Evolutionary conservation across 2,329 filamentous ascomycete species (phyloP), one percentile per base, ranked within the genome.

Genomic region (Celoporthe dispersa): DNA sequence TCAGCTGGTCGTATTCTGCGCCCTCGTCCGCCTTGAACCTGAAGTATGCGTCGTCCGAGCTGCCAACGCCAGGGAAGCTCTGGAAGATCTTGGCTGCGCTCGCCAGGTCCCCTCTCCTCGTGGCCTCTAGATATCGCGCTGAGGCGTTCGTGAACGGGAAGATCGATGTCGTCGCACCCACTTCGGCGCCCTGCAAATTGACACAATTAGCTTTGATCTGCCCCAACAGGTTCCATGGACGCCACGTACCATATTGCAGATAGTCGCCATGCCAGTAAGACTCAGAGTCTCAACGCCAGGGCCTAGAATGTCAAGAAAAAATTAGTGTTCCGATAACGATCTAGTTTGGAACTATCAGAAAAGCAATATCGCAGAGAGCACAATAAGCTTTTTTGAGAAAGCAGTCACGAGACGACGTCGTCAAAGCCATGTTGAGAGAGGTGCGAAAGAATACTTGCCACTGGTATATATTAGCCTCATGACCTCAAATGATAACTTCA

Each of bases 101-200:
- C 61, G 92, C 92, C 71, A 96, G 92, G 69, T 90, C 84, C 33
- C 84, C 86, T 75, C 94, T 88, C 78, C 96, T 90, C 25, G 96
- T 99, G 7, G 94, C 91, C 75, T 91, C 84, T 14, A 99, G 89
- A 79, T 99, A 99, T 48, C 94, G 91, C 28, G 92, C 86, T 77
- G 97, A 95, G 66, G 91, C 91, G 11, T 89, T 85, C 12, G 93
- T 96, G 82, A 95, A 98, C 60, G 96, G 96, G 88, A 99, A 98
- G 76, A 97, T 89, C 69, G 92, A 98, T 14, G 94, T 98, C 35
- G 93, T 98, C n/a, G 94, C 96, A 75, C 94, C 97, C 71, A 97
- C 94, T 85, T 97, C 96, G 72, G 88, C 87, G 73, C 69, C 68
- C 41, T 55, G 62, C 28, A 25, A 55, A 61, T 39, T 19, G 7